A percentile compares a stretch with the other conserved stretches of the same genome.
These are phyloP conservation scores for Penicillium concentricum DNA, from an alignment of 2,329 filamentous ascomycete species.

Conservation along the genomic window DNA sequence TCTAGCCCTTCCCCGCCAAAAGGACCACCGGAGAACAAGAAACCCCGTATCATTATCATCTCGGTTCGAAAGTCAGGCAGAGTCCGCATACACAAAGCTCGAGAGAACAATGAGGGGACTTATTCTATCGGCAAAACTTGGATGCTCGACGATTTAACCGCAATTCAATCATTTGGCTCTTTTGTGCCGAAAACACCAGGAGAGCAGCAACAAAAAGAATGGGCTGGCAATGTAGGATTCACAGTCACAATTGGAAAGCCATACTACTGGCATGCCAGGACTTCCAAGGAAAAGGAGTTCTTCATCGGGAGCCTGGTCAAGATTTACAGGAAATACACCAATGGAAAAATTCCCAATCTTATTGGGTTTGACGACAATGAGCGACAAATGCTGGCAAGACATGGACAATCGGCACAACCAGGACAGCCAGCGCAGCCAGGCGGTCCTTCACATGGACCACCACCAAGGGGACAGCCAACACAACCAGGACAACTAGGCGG, in stretches of 20 bases:
- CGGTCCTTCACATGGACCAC: slow-evolving; percentile 15
- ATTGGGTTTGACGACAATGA: slow-evolving; percentile 80
- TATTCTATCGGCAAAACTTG: slow-evolving; percentile 99
- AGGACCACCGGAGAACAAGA: slow-evolving; percentile 72
- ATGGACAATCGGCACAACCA: slow-evolving; percentile 16
- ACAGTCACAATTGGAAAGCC: slow-evolving; percentile 85
- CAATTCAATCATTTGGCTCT: slow-evolving; percentile 78
- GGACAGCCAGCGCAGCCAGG: background rate
- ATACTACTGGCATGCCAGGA: slow-evolving; percentile 95
- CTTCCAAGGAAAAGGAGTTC: slow-evolving; percentile 95
- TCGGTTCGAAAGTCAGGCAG: slow-evolving; percentile 88
- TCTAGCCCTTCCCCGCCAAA: slow-evolving; percentile 81
- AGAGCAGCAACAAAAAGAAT: slow-evolving; percentile 64
- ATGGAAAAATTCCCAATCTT: slow-evolving; percentile 75
- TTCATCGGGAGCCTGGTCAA: slow-evolving; percentile 96
- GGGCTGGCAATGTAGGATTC: slow-evolving; percentile 83
- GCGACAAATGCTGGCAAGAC: slow-evolving; percentile 70
- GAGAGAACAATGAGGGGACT: slow-evolving; percentile 88
- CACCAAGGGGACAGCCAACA: slow-evolving; percentile 21
- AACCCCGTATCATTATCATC: slow-evolving; percentile 87
- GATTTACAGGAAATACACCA: slow-evolving; percentile 95
- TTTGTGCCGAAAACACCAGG: slow-evolving; percentile 57
- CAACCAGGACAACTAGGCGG: slow-evolving; percentile 9
- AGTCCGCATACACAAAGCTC: slow-evolving; percentile 93
- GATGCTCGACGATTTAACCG: slow-evolving; percentile 85